phyloP scores from a whole-genome alignment of 208 protist species.

The Angomonas desouzai region DNA sequence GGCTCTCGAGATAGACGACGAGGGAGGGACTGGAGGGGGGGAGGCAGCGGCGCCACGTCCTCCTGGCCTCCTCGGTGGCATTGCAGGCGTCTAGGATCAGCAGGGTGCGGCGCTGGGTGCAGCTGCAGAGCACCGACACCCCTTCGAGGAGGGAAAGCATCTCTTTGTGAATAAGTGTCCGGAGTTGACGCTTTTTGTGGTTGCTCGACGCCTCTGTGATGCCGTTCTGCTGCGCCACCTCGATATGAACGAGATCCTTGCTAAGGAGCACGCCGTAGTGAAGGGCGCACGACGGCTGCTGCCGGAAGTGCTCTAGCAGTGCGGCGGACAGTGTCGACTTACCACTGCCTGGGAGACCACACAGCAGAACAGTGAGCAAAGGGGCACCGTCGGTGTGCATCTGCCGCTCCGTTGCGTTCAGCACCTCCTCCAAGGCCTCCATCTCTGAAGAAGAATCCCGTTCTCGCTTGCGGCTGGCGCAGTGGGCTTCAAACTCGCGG shows the following conservation, averaged over 20 bases:
- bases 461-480: slow-evolving; percentile 26
- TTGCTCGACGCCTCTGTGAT: slow-evolving; percentile 53
- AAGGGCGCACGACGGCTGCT: slow-evolving; percentile 20
- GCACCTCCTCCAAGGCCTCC: background rate
- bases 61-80: slow-evolving; percentile 34
- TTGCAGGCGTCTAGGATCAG: slow-evolving; percentile 84
- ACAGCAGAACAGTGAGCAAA: slow-evolving; percentile 41
- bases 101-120: slow-evolving; percentile 21
- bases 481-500: slow-evolving; percentile 32
- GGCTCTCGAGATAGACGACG: background rate
- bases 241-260: slow-evolving; percentile 43
- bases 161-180: slow-evolving; percentile 35
- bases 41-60: slow-evolving; percentile 23
- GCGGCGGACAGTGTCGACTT: slow-evolving; percentile 34
- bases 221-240: slow-evolving; percentile 25
- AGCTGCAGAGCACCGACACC: slow-evolving; percentile 18
- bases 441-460: background rate
- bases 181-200: slow-evolving; percentile 58
- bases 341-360: slow-evolving; percentile 51
- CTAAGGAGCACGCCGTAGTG: slow-evolving; percentile 44
- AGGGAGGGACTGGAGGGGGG: background rate
- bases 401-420: background rate
- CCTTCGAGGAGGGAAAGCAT: slow-evolving; percentile 19
- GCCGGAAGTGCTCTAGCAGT: slow-evolving; percentile 14
- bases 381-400: slow-evolving; percentile 8